Conservation (phyloP, 2,329 filamentous ascomycete genomes). For the Curvularia sp. region DNA sequence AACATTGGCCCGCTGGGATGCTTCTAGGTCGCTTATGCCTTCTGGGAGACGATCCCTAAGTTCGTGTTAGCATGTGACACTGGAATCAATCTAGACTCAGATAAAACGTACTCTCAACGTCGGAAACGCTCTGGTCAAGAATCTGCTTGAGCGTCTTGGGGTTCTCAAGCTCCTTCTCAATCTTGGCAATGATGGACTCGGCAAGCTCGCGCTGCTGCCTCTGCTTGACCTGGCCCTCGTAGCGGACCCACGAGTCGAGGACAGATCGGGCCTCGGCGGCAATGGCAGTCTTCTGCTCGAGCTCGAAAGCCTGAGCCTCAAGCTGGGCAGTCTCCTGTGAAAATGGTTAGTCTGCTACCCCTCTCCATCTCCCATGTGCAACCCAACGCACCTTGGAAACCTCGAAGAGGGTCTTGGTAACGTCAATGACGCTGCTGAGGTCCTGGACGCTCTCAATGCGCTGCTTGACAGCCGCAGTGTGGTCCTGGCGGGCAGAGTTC, state of each 20-base stretch:
- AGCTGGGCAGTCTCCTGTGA: conserved; percentile 91
- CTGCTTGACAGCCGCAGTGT: conserved; percentile 92
- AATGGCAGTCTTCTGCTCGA: conserved; percentile 94
- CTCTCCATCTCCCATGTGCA: conserved; percentile 26
- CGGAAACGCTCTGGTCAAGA: conserved; percentile 91
- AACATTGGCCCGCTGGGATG: conserved; percentile 34
- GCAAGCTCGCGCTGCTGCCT: conserved; percentile 97
- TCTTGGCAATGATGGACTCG: conserved; percentile 92
- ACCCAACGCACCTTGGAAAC: conserved; percentile 82
- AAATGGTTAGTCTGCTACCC: conserved; percentile 34
- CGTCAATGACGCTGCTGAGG: conserved; percentile 90
- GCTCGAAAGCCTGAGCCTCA: conserved; percentile 94
- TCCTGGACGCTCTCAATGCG: conserved; percentile 95
- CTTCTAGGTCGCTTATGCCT: conserved; percentile 46
- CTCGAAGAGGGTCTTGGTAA: conserved; percentile 96
- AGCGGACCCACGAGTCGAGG: conserved; percentile 97
- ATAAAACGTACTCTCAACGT: conserved; percentile 83
- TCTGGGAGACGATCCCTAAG: conserved; percentile 49
- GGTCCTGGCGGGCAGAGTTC: conserved; percentile 91
- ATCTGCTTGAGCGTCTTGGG: conserved; percentile 98
- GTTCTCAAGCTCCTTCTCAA: conserved; percentile 98
- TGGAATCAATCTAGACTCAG: too few relatives aligned
- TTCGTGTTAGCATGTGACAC: conserved; percentile 25
- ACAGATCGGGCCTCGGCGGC: conserved; percentile 93
- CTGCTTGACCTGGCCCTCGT: conserved; percentile 98